phyloP scores from a whole-genome alignment of 1,139 yeast species.

The Williopsis jadinii region DNA sequence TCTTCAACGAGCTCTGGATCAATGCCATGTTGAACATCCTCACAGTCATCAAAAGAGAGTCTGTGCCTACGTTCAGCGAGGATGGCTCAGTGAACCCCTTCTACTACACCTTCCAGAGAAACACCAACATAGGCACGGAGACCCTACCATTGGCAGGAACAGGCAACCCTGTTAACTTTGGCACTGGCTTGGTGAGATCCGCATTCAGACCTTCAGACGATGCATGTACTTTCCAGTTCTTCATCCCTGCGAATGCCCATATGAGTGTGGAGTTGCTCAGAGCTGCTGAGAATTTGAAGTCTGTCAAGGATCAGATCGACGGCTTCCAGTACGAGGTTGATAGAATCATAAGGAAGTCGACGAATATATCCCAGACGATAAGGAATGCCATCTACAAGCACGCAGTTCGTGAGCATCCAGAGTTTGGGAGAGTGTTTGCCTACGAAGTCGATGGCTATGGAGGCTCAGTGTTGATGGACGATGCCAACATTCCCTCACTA shows the following conservation, averaged over 20 bases:
- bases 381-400: constrained; percentile 51
- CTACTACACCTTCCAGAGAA: constrained; percentile 63
- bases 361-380: constrained; percentile 37
- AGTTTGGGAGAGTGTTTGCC: constrained; percentile 72
- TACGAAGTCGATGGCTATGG: constrained; percentile 91
- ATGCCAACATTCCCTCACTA: constrained; percentile 83
- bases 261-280: constrained; percentile 46
- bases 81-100: constrained; percentile 45
- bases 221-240: constrained; percentile 72
- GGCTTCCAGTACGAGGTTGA: constrained; percentile 3
- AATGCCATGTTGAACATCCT: constrained; percentile 49
- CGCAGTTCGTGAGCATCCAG: constrained; percentile 62
- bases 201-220: constrained; percentile 91
- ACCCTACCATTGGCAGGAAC: constrained; percentile 71
- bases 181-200: constrained; percentile 70
- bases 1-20: constrained; percentile 51
- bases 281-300: constrained; percentile 17
- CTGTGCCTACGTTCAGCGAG: constrained; percentile 55
- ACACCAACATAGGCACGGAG: constrained; percentile 73
- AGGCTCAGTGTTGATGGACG: constrained; percentile 71
- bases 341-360: constrained; percentile 23
- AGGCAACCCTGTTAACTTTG: constrained; percentile 75
- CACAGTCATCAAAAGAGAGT: constrained; percentile 51
- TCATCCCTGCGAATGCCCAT: constrained; percentile 84
- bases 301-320: constrained; percentile 10